phyloP scores from a whole-genome alignment of 495 filamentous ascomycete species.

The Astrothelium macrocarpum region DNA sequence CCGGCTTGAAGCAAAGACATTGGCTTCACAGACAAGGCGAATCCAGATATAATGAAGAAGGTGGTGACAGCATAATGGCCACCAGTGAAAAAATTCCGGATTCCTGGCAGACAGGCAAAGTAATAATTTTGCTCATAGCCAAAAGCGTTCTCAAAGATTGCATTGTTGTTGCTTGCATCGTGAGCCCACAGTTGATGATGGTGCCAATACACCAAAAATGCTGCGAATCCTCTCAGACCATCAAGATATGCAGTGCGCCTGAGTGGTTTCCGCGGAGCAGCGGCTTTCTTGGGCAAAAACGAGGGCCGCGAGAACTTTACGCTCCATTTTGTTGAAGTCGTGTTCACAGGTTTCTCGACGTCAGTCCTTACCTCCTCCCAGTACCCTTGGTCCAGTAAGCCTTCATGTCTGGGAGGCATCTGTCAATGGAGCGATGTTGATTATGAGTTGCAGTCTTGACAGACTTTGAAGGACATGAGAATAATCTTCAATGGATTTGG shows the following conservation, averaged over 20 bases:
- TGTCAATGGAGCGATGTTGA: background rate
- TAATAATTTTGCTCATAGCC: conserved; percentile 27
- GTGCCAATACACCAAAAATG: conserved; percentile 22
- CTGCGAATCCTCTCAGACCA: conserved; percentile 19
- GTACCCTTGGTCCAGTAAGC: background rate
- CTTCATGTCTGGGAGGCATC: conserved; percentile 1
- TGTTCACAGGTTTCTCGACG: background rate
- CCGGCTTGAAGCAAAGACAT: conserved; percentile 40
- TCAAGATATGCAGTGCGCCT: conserved; percentile 18
- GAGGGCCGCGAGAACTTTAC: background rate
- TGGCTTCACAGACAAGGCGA: conserved; percentile 43
- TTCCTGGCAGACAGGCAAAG: conserved; percentile 34
- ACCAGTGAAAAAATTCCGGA: conserved; percentile 37
- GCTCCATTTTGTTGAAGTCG: background rate
- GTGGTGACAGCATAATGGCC: conserved; percentile 46
- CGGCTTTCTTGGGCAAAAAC: background rate
- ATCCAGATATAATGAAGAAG: conserved; percentile 22
- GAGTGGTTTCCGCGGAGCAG: background rate
- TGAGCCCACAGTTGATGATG: conserved; percentile 35
- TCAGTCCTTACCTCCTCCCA: background rate
- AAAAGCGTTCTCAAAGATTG: conserved; percentile 28
- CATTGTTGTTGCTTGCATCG: conserved; percentile 17
- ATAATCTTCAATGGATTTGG: background rate
- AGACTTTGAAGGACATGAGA: background rate
- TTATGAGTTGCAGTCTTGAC: background rate